Conservation (phyloP, 2,329 filamentous ascomycete genomes). For the Periconia macrospinosa region DNA sequence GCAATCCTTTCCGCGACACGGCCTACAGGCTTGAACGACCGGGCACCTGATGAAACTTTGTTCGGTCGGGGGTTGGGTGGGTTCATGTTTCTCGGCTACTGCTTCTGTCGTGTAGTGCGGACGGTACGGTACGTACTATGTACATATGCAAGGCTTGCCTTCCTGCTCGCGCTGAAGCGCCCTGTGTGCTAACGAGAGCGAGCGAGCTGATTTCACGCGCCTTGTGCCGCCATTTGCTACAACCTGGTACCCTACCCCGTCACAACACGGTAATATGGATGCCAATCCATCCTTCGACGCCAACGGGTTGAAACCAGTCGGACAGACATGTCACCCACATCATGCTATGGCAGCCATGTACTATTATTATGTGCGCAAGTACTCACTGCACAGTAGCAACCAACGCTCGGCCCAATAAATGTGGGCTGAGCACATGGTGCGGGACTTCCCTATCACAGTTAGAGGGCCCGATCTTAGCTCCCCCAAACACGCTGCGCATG, state of each 20-base stretch:
- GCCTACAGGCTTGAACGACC: slow-evolving; percentile 13
- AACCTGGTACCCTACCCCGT: too few relatives aligned
- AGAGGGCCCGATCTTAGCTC: not conserved
- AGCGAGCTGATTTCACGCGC: not conserved
- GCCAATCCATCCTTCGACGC: not conserved
- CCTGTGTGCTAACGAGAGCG: not conserved
- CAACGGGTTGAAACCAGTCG: not conserved
- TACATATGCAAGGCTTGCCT: too few relatives aligned
- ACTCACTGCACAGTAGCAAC: not conserved
- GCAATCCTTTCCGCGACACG: slow-evolving; percentile 4
- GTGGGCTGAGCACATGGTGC: not conserved
- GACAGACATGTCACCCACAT: not conserved
- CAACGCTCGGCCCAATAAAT: not conserved
- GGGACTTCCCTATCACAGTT: not conserved
- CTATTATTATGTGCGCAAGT: not conserved
- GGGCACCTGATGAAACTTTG: slow-evolving; percentile 22
- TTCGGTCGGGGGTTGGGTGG: slow-evolving; percentile 7
- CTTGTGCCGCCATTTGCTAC: too few relatives aligned
- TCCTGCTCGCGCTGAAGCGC: too few relatives aligned
- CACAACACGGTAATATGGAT: not conserved
- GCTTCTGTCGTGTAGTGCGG: too few relatives aligned
- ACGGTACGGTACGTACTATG: too few relatives aligned
- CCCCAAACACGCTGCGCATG: not conserved
- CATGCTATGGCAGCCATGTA: not conserved
- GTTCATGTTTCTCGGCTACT: not conserved